Evolutionary conservation across 352 stramenopile species (phyloP), one percentile per base, ranked within the genome.

Genomic region (Phytophthora idaei): DNA sequence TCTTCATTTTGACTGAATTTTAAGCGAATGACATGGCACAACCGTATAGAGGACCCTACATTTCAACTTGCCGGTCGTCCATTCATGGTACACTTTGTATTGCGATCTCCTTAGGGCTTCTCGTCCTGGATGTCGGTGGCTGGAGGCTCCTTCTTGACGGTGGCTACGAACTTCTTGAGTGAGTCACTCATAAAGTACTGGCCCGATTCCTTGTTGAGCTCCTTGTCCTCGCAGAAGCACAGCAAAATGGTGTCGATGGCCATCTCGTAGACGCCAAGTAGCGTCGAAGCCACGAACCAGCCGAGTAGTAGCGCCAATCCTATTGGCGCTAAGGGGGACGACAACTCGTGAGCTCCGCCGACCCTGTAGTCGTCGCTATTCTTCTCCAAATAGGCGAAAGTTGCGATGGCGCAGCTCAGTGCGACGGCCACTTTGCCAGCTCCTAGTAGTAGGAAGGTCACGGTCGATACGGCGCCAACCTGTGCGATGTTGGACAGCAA

Each of bases 231-330:
- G 61, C 98, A 96, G 73, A 98, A 99, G 72, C 95, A 99, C 55
- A 98, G 77, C 41, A 99, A 71, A 34, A 99, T 98, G 6, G 93
- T 98, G 42, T 95, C 88, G 62, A 99, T 98, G 27, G 81, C 77
- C 86, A 99, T 98, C 57, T 97, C 92, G 72, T 98, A 99, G 7
- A 98, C 90, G 27, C 87, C 82, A 50, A 98, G 85, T 61, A 99
- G 98, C 64, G 98, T 97, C 6, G 80, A 90, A 5, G 83, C 90
- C 34, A 99, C 85, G 60, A 98, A 97, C 80, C 92, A 99, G 6
- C 94, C 83, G 25, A 98, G 76, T 1, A 98, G 48, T 21, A 97
- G 73, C 14, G 97, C 91, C 17, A 99, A 63, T 17, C 17, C 17
- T 21, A 97, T 84, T 12, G 96, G 94, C 8, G 89, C 88, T 27